phyloP scores from a whole-genome alignment of 2,329 filamentous ascomycete species.

The Xylaria sp. region DNA sequence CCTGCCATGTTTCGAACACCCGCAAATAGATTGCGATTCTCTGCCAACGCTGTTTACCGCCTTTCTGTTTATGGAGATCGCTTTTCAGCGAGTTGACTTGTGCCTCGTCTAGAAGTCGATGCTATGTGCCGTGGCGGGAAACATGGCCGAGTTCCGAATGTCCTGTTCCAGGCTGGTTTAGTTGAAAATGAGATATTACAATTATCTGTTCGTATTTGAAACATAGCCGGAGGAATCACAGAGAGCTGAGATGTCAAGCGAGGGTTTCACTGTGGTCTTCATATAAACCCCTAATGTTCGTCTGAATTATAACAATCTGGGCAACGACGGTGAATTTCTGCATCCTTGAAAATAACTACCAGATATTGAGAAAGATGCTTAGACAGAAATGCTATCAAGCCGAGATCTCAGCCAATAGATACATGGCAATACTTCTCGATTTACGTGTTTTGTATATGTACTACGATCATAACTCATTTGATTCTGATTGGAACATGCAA shows the following conservation, averaged over 20 bases:
- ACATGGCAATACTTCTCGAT: not conserved
- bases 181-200: not conserved
- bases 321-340: too few relatives aligned
- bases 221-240: not conserved
- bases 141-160: not conserved
- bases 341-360: too few relatives aligned
- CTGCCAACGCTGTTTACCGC: not conserved
- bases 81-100: not conserved
- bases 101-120: not conserved
- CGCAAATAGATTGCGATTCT: not conserved
- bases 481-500: too few relatives aligned
- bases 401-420: not conserved
- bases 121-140: not conserved
- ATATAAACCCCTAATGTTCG: too few relatives aligned
- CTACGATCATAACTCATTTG: not conserved
- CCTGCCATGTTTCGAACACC: not conserved
- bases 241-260: too few relatives aligned
- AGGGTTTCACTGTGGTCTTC: not conserved
- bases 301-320: too few relatives aligned
- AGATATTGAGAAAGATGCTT: not conserved
- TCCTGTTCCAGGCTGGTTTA: not conserved
- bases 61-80: not conserved
- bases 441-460: not conserved
- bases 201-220: too few relatives aligned
- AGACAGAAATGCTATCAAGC: not conserved